phyloP scores from a whole-genome alignment of 2,329 filamentous ascomycete genomes.

The Proliferodiscus dingleyae region DNA sequence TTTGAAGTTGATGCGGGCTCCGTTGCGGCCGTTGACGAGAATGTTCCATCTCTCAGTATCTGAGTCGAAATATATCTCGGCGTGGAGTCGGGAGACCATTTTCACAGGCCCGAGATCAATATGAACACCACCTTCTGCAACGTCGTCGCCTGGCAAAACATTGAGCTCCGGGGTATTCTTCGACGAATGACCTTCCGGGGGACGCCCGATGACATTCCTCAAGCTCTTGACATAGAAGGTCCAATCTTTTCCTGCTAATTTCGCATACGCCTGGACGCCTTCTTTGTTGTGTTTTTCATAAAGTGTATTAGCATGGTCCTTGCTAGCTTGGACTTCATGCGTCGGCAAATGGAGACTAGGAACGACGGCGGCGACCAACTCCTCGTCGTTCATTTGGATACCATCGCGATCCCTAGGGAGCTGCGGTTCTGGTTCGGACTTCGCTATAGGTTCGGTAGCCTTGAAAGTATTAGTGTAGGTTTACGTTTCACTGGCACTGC shows the following conservation, averaged over 20 bases:
- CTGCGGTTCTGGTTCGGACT: conserved; percentile 32
- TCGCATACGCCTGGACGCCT: conserved; percentile 70
- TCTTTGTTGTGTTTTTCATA: conserved; percentile 55
- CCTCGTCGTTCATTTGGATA: conserved; percentile 43
- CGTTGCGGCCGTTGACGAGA: conserved; percentile 84
- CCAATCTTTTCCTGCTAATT: conserved; percentile 78
- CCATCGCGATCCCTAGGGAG: conserved; percentile 39
- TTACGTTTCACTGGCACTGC: too few relatives aligned
- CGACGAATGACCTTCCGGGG: conserved; percentile 43
- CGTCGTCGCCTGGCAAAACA: conserved; percentile 15
- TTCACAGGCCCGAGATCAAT: conserved; percentile 87
- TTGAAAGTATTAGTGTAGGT: too few relatives aligned
- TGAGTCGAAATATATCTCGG: conserved; percentile 66
- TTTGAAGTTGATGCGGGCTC: conserved; percentile 75
- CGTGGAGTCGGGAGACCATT: conserved; percentile 73
- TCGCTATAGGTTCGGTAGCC: conserved; percentile 4
- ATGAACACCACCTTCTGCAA: conserved; percentile 48
- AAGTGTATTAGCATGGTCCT: conserved; percentile 58
- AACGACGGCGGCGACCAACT: conserved; percentile 33
- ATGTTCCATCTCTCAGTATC: conserved; percentile 75
- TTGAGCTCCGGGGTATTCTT: conserved; percentile 31
- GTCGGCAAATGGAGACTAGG: conserved; percentile 25
- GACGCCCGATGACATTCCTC: conserved; percentile 71
- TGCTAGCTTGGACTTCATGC: conserved; percentile 52
- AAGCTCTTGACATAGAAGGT: conserved; percentile 77